Evolutionary conservation across 257 asterid species (phyloP), one percentile per base, ranked within the genome.

Genomic region (Cynanchum wilfordii): DNA sequence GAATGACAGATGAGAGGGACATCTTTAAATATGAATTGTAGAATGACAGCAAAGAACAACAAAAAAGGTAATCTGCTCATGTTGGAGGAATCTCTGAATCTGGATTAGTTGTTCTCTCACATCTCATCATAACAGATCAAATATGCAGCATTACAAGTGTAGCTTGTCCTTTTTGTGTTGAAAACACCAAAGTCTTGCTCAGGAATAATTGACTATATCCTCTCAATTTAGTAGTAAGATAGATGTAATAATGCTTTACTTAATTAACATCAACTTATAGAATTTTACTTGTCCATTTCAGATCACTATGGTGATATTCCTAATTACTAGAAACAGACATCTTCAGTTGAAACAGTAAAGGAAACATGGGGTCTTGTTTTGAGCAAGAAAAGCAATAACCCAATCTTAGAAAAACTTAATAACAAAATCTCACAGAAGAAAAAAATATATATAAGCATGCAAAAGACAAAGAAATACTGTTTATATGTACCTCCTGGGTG

Each of bases 401-500:
- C n/a, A n/a, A 44, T 64, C 45, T 13, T 30, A 64, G 50, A 20
- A 45, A 24, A 11, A 22, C 12, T n/a, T 10, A 20, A 5, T 5
- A 60, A 27, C 20, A 25, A 30, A 29, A 38, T 30, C 47, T 7
- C 6, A 17, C 65, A 12, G 64, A 33, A 11, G 15, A 15, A 50
- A 9, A 9, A 19, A 29, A 25, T 27, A 40, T 10, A 64, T 44
- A 33, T 30, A 50, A 29, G 60, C 36, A 56, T 49, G 55, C 9
- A 47, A 29, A 12, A 33, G 30, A 68, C 7, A 58, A 33, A 13
- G 5, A 33, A 68, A 5, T 44, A 7, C 47, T 58, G 67, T 51
- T 20, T 63, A 75, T 64, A 38, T 64, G 49, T 84, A 93, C 99
- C 99, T 88, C 99, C 99, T 45, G 99, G 99, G 77, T 94, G 99